Conservation (phyloP, 441 rosid species). For the Mallotus repandus region DNA sequence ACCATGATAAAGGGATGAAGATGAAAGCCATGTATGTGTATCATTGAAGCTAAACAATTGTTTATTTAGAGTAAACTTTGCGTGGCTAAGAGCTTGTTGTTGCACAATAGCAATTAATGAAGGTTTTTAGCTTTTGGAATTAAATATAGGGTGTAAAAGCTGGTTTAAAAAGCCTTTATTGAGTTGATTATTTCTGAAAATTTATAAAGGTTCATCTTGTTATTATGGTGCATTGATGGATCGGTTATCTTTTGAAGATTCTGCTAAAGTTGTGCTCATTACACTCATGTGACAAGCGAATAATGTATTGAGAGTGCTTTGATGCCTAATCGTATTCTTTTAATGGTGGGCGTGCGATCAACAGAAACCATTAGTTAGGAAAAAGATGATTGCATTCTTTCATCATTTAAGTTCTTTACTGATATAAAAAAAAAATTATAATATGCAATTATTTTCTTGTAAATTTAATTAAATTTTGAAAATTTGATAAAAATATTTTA, state of each 20-base stretch:
- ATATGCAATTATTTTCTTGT: too few relatives aligned
- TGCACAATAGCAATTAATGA: too few relatives aligned
- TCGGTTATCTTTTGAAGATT: conserved; percentile 1
- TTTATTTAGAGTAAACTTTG: conserved; percentile 29
- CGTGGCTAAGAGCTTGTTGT: conserved; percentile 19
- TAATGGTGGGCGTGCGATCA: not conserved
- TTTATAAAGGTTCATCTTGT: not conserved
- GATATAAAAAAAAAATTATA: too few relatives aligned
- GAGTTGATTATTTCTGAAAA: not conserved
- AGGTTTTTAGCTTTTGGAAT: conserved; percentile 24
- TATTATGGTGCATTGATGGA: not conserved
- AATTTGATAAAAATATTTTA: too few relatives aligned
- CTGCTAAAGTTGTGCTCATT: conserved; percentile 30
- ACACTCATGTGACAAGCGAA: conserved; percentile 32
- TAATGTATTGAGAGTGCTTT: not conserved
- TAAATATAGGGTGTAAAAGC: conserved; percentile 8
- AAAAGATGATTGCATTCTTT: not conserved
- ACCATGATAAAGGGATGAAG: conserved; percentile 20
- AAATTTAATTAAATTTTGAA: too few relatives aligned
- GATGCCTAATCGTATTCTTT: not conserved
- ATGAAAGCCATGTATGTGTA: conserved; percentile 20
- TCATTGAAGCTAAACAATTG: conserved; percentile 20
- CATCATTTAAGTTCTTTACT: too few relatives aligned
- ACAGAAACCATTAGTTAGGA: not conserved
- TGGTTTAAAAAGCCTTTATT: conserved; percentile 1